A percentile compares a stretch with the other conserved stretches of the same genome.
phyloP scores from a whole-genome alignment of 331 rosid species.

The Quercus lobata region DNA sequence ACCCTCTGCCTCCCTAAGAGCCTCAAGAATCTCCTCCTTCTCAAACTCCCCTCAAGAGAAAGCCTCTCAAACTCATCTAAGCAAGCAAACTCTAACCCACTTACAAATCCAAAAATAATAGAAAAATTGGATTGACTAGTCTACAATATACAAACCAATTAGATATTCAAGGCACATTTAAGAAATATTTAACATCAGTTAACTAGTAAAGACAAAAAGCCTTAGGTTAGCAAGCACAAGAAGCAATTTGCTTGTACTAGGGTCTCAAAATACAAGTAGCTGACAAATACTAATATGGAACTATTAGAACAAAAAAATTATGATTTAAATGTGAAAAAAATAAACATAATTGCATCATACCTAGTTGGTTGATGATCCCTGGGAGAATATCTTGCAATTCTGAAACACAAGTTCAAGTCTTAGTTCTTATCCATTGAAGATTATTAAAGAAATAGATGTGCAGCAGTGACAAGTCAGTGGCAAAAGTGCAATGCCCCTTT shows the following conservation, averaged over 20 bases:
- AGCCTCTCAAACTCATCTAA: too few species aligned
- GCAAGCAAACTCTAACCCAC: too few species aligned
- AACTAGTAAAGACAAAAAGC: too few species aligned
- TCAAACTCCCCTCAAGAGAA: too few species aligned
- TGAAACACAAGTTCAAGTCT: conserved; percentile 17
- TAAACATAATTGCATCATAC: conserved; percentile 25
- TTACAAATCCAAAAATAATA: too few species aligned
- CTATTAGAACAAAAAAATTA: neutral
- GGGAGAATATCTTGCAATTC: conserved; percentile 98
- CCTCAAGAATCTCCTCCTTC: too few species aligned
- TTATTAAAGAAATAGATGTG: neutral
- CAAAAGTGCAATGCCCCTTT: neutral
- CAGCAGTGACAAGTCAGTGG: neutral
- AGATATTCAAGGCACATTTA: too few species aligned
- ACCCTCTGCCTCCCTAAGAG: too few species aligned
- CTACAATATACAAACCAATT: too few species aligned
- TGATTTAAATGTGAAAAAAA: neutral
- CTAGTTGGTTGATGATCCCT: conserved; percentile 81
- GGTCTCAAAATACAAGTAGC: neutral
- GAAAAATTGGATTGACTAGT: too few species aligned
- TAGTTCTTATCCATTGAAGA: neutral
- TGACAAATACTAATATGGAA: neutral
- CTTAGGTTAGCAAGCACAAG: too few species aligned
- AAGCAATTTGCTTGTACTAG: neutral
- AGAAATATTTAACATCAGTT: too few species aligned